Evolutionary conservation across 2,329 filamentous ascomycete species (phyloP), one percentile per base, ranked within the genome.

Genomic region (Alternaria hordeiaustralica): DNA sequence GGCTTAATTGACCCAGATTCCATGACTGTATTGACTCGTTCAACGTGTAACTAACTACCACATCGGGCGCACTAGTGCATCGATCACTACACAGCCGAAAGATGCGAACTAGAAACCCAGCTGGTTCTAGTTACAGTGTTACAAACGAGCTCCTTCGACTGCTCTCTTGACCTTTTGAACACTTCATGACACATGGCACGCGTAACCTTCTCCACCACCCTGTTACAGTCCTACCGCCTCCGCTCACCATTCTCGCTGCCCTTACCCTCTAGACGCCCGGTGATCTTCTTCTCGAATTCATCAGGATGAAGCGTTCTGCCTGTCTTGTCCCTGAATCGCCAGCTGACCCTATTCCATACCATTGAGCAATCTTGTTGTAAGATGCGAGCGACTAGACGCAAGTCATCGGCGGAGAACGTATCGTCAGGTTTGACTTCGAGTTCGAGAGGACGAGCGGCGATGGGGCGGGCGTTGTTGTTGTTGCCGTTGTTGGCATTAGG

Each of bases 301-400:
- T 82, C 78, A 1, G 82, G 78, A 65, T 81, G 77, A 25, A 86
- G 67, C 4, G 77, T 74, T 44, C 83, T 77, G 3, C 84, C 84
- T 2, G 84, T 87, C 73, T 81, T 81, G 58, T 85, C 83, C 58
- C 77, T 82, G 76, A 87, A 87, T 23, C 77, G 75, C 55, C 80
- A 82, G 50, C 82, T 82, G 3, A 87, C 75, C 6, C 82, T 73
- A 13, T 82, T 64, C 85, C 85, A 87, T 45, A 81, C 80, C 66
- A 80, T 71, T 33, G 76, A 71, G 57, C 80, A 73, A 67, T 85
- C 84, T 49, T 79, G 75, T 56, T 78, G 75, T 43, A 85, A 74
- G 23, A 86, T 77, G 23, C 78, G 73, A 36, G 81, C 81, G 18
- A 87, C 74, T 9, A 82, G 72, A 18, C 78, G 74, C 20, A 84